Evolutionary conservation across 768 basidiomycete genomes (phyloP).

Genomic region (Phylloporus sp.): DNA sequence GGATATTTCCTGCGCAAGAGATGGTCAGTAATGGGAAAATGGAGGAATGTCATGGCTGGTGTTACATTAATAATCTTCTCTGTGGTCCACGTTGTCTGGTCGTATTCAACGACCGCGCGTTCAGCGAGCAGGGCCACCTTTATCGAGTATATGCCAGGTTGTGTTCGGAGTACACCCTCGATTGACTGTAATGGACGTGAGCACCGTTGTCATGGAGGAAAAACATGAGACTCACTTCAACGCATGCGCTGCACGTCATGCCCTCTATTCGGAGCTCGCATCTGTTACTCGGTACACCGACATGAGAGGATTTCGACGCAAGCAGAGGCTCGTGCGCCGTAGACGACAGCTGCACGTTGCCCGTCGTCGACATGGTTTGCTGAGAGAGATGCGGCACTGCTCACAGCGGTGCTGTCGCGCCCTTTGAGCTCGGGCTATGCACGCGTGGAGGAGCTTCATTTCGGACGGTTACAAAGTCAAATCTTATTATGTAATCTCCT

Average conservation of each 20-base stretch:
- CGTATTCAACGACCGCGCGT: conserved; percentile 87
- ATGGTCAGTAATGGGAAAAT: conserved; percentile 4
- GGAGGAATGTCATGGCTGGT: background rate
- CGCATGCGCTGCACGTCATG: conserved; percentile 89
- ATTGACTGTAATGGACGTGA: conserved; percentile 52
- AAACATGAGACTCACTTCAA: conserved; percentile 55
- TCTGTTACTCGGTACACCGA: too few species aligned
- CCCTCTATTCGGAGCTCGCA: conserved; percentile 83
- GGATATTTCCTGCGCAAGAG: conserved; percentile 67
- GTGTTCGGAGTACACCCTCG: conserved; percentile 75
- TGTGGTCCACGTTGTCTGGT: conserved; percentile 72
- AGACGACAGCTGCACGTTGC: conserved; percentile 15
- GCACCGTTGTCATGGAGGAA: background rate
- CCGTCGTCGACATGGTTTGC: conserved; percentile 4
- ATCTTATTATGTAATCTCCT: conserved; percentile 11
- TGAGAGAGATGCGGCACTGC: conserved; percentile 2
- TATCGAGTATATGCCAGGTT: conserved; percentile 85
- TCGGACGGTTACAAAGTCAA: conserved; percentile 3
- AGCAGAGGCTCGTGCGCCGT: conserved; percentile 21
- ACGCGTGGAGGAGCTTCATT: conserved; percentile 2
- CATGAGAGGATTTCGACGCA: conserved; percentile 13
- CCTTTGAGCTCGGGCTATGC: background rate
- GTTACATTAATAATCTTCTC: conserved; percentile 72
- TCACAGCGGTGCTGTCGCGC: background rate
- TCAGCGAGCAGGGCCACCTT: conserved; percentile 98